Conservation (phyloP, 306 rosid species). For the Crotalaria pallida region DNA sequence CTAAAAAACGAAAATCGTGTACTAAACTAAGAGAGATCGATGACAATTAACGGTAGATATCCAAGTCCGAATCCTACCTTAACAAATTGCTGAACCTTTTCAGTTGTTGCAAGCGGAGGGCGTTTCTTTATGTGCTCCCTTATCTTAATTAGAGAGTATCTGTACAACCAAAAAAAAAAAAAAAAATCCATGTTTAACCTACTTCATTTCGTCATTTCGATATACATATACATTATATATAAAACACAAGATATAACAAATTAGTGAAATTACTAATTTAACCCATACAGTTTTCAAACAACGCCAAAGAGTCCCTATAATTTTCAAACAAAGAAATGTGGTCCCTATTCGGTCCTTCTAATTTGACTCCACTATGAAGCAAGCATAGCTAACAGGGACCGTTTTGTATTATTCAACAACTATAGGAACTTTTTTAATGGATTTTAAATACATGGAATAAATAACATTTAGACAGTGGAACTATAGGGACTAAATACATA, state of each 20-base stretch:
- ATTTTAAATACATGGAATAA: neutral
- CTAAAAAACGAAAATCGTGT: neutral
- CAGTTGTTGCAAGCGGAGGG: slow-evolving; percentile 89
- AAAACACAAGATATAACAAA: slow-evolving; percentile 7
- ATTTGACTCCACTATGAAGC: slow-evolving; percentile 8
- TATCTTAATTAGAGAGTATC: slow-evolving; percentile 64
- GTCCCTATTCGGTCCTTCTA: neutral
- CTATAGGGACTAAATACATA: neutral
- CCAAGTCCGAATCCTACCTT: slow-evolving; percentile 44
- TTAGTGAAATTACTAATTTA: neutral
- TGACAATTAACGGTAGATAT: neutral
- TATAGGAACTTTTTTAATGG: neutral
- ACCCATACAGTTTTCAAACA: neutral
- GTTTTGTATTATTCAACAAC: neutral
- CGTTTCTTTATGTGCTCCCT: slow-evolving; percentile 98
- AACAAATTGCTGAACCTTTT: slow-evolving; percentile 93
- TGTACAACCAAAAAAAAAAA: slow-evolving; percentile 29
- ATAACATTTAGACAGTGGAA: neutral
- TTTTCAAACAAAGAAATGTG: neutral
- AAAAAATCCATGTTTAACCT: slow-evolving; percentile 5
- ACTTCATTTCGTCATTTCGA: slow-evolving; percentile 10
- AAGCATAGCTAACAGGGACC: neutral
- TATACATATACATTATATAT: neutral
- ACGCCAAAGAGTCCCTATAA: neutral
- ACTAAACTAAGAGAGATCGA: neutral